These are phyloP conservation scores for Sporothrix schenckii DNA, from an alignment of 2,329 filamentous ascomycete genomes.

Conservation along the genomic window DNA sequence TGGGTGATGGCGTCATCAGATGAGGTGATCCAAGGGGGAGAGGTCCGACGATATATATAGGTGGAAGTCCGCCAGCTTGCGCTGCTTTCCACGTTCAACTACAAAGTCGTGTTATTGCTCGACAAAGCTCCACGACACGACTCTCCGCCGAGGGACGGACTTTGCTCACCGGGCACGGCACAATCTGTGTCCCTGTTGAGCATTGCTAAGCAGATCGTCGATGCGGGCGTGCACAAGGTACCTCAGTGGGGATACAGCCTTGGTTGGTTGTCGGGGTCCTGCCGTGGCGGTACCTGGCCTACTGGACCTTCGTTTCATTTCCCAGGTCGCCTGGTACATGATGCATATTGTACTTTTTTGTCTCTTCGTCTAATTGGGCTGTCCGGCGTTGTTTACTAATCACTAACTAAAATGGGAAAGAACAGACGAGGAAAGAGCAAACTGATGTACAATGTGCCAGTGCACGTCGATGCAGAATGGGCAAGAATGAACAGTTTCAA, in stretches of 20 bases:
- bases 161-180: neutral
- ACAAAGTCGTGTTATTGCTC: no score
- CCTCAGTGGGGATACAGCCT: neutral
- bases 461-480: neutral
- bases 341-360: neutral
- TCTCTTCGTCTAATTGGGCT: no score
- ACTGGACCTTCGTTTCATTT: neutral
- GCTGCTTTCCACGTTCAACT: neutral
- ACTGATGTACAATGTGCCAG: neutral
- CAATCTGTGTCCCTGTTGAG: neutral
- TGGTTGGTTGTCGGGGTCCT: neutral
- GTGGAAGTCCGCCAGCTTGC: neutral
- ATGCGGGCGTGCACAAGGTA: neutral
- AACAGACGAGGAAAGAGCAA: neutral
- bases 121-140: neutral
- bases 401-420: neutral
- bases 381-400: neutral
- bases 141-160: neutral
- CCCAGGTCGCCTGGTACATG: neutral
- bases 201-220: conserved; percentile 4
- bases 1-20: conserved; percentile 11
- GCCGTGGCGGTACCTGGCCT: neutral
- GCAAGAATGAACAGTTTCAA: neutral
- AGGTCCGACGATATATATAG: neutral
- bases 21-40: neutral